Base-by-base conservation (phyloP, 2,329 filamentous ascomycete genomes). In the Colletotrichum sansevieriae region DNA sequence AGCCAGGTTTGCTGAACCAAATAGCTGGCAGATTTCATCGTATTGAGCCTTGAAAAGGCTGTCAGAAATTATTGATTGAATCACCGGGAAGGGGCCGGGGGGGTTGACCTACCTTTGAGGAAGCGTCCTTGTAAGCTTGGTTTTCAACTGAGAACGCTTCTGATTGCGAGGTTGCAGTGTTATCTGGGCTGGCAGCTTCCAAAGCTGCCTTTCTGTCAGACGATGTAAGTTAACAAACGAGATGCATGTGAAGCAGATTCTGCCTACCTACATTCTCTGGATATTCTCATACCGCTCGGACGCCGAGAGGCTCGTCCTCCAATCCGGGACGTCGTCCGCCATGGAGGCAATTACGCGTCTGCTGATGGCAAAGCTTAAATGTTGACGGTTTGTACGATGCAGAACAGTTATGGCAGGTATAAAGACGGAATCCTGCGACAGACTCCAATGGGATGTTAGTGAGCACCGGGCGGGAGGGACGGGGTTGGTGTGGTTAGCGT, bases 211-310 rank as follows among this genome's bases (percentile, higher is more conserved):
- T 70, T 52, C 70, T 72, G 35, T 11, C 4, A 33, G 2, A 7
- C 5, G 37, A n/a, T 51, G 15, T 46, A 7, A 58, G 44, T 35
- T 8, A 12, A 20, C 11, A 20, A 20, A 22, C 20, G 13, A 39
- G 20, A 22, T 44, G 35, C 49, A 11, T 3, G 18, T 12, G 11
- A 2, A 7, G 8, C 9, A 20, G n/a, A 39, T 35, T 18, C 18
- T 18, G 18, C 18, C n/a, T 35, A 18, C 88, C 82, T 77, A 90
- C 89, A 91, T 82, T 66, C 81, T 85, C 72, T 91, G 84, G 58
- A 93, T 89, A 67, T 84, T 87, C 63, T 87, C 85, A 76, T 91
- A 88, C 64, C 91, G 84, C 61, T 90, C 86, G 12, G 86, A 83
- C 41, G 89, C 89, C 10, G 85, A 84, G 66, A 91, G 77, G 3